Percentiles rank a stretch among this genome's conserved stretches.
These are phyloP conservation scores for Exophiala sideris DNA, from an alignment of 2,329 filamentous ascomycete genomes.

Conservation along the genomic window DNA sequence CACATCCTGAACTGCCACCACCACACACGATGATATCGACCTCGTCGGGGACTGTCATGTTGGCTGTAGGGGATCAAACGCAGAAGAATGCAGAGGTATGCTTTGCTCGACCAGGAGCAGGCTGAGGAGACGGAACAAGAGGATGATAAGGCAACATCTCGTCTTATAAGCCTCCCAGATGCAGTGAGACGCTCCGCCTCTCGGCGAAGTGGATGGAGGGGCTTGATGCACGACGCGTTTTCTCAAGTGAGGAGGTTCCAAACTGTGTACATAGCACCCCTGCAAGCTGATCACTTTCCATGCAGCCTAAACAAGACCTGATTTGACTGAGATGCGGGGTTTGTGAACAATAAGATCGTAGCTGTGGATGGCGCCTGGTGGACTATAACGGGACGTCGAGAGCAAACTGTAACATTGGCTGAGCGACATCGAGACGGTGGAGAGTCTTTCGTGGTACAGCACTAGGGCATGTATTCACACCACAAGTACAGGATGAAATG, in stretches of 20 bases:
- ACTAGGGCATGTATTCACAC: neutral
- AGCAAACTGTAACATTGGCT: constrained; percentile 6
- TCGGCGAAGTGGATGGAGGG: constrained; percentile 22
- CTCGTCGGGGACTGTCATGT: constrained; percentile 68
- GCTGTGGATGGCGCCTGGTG: neutral
- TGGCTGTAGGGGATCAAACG: constrained; percentile 11
- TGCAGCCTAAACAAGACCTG: constrained; percentile 1
- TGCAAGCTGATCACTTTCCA: constrained; percentile 13
- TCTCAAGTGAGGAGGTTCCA: constrained; percentile 9
- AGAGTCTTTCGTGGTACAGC: neutral
- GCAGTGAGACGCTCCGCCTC: constrained; percentile 10
- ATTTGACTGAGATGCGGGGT: constrained; percentile 20
- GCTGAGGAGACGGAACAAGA: constrained; percentile 14
- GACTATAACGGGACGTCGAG: constrained; percentile 2
- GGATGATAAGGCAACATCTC: constrained; percentile 1
- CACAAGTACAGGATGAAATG: neutral
- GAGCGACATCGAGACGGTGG: constrained; percentile 16
- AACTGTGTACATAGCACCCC: constrained; percentile 10
- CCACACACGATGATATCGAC: constrained; percentile 78
- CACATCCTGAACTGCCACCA: constrained; percentile 60
- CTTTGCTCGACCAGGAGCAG: constrained; percentile 29
- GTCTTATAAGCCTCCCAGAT: constrained; percentile 17
- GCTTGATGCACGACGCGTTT: constrained; percentile 12
- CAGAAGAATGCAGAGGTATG: constrained; percentile 1
- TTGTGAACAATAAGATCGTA: constrained; percentile 2